Evolutionary conservation across 2,329 filamentous ascomycete species (phyloP).

Genomic region (Penicillium sclerotiorum): DNA sequence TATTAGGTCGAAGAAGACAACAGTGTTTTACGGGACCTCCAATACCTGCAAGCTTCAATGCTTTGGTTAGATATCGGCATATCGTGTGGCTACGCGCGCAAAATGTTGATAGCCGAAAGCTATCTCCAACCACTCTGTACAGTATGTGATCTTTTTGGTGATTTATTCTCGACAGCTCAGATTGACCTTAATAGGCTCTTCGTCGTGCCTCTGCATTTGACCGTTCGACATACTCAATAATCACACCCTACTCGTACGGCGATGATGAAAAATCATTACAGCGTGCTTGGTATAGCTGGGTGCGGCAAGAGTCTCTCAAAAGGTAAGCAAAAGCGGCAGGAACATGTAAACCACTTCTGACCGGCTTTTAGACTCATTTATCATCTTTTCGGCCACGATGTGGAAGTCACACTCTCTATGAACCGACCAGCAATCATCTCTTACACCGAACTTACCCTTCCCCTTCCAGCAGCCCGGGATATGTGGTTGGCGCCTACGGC

Average conservation of each 20-base stretch:
- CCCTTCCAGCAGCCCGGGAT: conserved; percentile 16
- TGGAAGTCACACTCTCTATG: conserved; percentile 16
- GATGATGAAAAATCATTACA: conserved; percentile 15
- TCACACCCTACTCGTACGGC: conserved; percentile 10
- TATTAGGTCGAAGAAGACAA: conserved; percentile 20
- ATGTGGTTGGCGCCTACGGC: conserved; percentile 18
- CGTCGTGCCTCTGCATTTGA: conserved; percentile 16
- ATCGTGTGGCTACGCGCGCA: conserved; percentile 17
- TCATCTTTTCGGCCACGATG: conserved; percentile 19
- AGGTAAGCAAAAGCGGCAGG: conserved; percentile 1
- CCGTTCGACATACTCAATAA: conserved; percentile 12
- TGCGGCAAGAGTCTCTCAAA: conserved; percentile 18
- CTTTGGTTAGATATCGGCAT: conserved; percentile 20
- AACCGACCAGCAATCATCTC: conserved; percentile 17
- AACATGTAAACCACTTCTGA: background rate
- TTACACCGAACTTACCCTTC: conserved; percentile 16
- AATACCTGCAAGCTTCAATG: conserved; percentile 19
- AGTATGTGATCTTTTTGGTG: background rate
- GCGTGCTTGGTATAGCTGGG: conserved; percentile 15
- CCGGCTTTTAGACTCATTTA: conserved; percentile 11
- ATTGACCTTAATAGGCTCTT: conserved; percentile 9
- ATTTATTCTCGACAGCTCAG: background rate
- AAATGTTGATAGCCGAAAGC: conserved; percentile 21
- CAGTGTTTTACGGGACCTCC: conserved; percentile 18
- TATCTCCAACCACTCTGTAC: conserved; percentile 19